Evolutionary conservation across 176 grass and related monocot genomes (phyloP), one percentile per base, ranked within the genome.

Genomic region (Echinochloa phyllopogon): DNA sequence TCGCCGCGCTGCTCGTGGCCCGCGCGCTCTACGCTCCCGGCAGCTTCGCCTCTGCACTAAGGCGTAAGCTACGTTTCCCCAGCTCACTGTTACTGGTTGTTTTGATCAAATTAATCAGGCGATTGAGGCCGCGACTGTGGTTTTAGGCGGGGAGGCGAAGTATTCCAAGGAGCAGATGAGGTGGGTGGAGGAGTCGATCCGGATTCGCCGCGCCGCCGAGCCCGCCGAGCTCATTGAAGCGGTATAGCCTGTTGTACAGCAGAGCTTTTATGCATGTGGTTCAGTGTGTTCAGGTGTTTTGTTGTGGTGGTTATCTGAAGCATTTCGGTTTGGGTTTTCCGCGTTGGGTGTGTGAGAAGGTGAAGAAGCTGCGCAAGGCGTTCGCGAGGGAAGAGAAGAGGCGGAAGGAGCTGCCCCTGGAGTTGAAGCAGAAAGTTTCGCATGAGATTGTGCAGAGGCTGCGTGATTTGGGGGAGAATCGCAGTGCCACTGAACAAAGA

Each of bases 101-200:
- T 82, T 21, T 40, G 33, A 33, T 52, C 55, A 21, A 45, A 55
- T 48, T 51, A 64, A 75, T 57, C 16, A 53, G 36, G 20, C 42
- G 41, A 25, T 75, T 70, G 15, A 25, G 2, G 78, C 70, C 4
- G 50, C 61, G 11, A 16, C 45, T 58, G 81, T 57, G 42, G 61
- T 5, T 70, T 51, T 25, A 83, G 79, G 63, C 9, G 72, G 33
- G 41, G 79, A 45, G 20, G 36, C 60, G 72, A 60, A 40, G 79
- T 88, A 92, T 80, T 65, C 86, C 61, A 81, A 82, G 51, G 82
- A 91, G 69, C 94, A 94, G 85, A 76, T 73, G 83, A 77, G 75
- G 79, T 83, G 63, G 73, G 73, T 92, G n/a, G 88, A 97, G 80
- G 94, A 97, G 67, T 92, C 94, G 20, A 94, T 92, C 75, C 91